Percentiles rank a stretch among this genome's conserved stretches.
These are phyloP conservation scores for Mycena vulgaris DNA, from an alignment of 768 basidiomycete species.

Conservation along the genomic window DNA sequence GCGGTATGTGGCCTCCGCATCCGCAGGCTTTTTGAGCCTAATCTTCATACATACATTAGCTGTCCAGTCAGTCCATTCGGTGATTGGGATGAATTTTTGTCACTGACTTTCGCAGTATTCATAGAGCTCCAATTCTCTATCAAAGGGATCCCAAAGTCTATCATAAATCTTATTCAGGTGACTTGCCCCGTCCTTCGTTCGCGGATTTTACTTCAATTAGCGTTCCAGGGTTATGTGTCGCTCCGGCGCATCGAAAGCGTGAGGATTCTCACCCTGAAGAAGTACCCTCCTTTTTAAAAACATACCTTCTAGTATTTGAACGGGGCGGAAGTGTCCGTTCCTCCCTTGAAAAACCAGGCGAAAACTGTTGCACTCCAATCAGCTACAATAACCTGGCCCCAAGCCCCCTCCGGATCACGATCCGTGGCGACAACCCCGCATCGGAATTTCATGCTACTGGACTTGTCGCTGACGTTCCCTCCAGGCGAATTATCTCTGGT, in stretches of 20 bases:
- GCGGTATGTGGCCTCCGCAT: slow-evolving; percentile 51
- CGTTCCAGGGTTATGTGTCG: background rate
- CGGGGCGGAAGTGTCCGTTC: slow-evolving; percentile 68
- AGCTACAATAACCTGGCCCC: slow-evolving; percentile 78
- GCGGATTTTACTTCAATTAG: slow-evolving; percentile 68
- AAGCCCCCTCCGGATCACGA: slow-evolving; percentile 39
- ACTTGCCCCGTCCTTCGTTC: too few species aligned
- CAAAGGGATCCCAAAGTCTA: slow-evolving; percentile 75
- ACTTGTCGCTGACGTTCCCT: slow-evolving; percentile 72
- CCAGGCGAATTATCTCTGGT: slow-evolving; percentile 72
- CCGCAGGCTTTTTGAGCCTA: slow-evolving; percentile 62
- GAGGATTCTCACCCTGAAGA: background rate
- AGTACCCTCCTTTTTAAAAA: background rate
- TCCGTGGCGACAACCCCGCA: slow-evolving; percentile 66
- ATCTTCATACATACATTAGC: background rate
- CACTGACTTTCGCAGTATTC: slow-evolving; percentile 73
- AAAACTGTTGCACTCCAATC: slow-evolving; percentile 67
- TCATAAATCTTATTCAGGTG: slow-evolving; percentile 77
- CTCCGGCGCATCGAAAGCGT: slow-evolving; percentile 20
- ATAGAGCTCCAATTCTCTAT: slow-evolving; percentile 75
- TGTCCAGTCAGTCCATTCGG: background rate
- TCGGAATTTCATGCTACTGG: slow-evolving; percentile 68
- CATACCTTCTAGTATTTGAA: slow-evolving; percentile 60
- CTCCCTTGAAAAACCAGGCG: slow-evolving; percentile 56
- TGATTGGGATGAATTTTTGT: slow-evolving; percentile 40